These are phyloP conservation scores for Iberis pinnata DNA, from an alignment of 345 rosid genomes.

Conservation along the genomic window DNA sequence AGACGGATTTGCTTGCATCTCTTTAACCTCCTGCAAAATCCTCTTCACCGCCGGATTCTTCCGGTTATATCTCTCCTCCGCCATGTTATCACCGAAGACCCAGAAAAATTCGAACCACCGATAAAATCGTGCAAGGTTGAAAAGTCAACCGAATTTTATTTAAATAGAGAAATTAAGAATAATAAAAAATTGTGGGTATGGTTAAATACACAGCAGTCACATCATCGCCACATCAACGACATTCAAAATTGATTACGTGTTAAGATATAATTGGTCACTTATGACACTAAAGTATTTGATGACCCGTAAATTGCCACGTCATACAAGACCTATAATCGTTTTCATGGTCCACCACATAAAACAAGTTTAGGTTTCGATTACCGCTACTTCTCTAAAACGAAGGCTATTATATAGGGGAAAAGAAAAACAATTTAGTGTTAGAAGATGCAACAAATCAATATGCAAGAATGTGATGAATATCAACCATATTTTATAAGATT, in stretches of 20 bases:
- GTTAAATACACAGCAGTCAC: not conserved
- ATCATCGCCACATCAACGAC: constrained; percentile 11
- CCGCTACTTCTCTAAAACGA: too few species aligned
- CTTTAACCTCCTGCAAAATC: constrained; percentile 94
- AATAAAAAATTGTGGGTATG: not conserved
- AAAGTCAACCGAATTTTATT: not conserved
- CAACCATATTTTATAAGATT: too few species aligned
- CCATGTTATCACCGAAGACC: constrained; percentile 34
- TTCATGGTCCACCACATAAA: too few species aligned
- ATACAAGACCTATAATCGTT: not conserved
- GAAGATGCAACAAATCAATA: too few species aligned
- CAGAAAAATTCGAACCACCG: constrained; percentile 9
- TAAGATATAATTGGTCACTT: not conserved
- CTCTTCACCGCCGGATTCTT: constrained; percentile 96
- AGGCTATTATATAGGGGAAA: too few species aligned
- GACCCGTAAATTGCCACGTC: constrained; percentile 2
- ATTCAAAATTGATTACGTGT: not conserved
- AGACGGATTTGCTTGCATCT: constrained; percentile 95
- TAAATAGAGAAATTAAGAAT: not conserved
- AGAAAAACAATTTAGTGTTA: too few species aligned
- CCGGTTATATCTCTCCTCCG: constrained; percentile 71
- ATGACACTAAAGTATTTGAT: not conserved
- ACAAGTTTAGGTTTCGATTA: too few species aligned
- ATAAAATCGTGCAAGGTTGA: not conserved
- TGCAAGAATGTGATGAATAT: too few species aligned